Evolutionary conservation across 139 green algal species (phyloP).

Genomic region (Dunaliella primolecta): DNA sequence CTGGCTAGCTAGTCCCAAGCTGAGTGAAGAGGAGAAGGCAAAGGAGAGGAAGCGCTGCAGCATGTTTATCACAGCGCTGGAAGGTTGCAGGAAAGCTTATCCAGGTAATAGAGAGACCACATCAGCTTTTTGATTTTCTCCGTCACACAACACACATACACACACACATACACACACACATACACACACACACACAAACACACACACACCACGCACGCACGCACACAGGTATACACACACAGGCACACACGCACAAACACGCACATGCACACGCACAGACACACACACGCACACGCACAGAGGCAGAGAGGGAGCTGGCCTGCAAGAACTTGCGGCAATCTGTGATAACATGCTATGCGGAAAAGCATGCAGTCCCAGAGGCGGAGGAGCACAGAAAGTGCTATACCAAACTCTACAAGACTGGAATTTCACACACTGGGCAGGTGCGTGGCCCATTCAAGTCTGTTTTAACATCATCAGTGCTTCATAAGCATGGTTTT

Average conservation of each 20-base stretch:
- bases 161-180: neutral
- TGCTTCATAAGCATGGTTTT: too few relatives aligned
- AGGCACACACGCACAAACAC: neutral
- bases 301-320: neutral
- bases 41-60: neutral
- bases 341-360: conserved; percentile 6
- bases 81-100: neutral
- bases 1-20: neutral
- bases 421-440: neutral
- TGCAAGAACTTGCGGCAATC: conserved; percentile 1
- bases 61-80: neutral
- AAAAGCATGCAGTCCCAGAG: conserved; percentile 1
- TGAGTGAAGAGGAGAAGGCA: neutral
- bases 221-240: neutral
- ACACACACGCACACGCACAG: neutral
- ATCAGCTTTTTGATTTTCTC: too few relatives aligned
- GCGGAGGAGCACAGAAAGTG: conserved; percentile 4
- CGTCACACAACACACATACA: neutral
- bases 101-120: neutral
- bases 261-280: neutral
- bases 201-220: neutral
- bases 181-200: neutral
- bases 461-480: too few relatives aligned
- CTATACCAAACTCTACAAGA: conserved; percentile 14
- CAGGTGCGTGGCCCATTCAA: too few relatives aligned